Base-by-base conservation (phyloP, 257 asterid genomes). In the Verbena officinalis region DNA sequence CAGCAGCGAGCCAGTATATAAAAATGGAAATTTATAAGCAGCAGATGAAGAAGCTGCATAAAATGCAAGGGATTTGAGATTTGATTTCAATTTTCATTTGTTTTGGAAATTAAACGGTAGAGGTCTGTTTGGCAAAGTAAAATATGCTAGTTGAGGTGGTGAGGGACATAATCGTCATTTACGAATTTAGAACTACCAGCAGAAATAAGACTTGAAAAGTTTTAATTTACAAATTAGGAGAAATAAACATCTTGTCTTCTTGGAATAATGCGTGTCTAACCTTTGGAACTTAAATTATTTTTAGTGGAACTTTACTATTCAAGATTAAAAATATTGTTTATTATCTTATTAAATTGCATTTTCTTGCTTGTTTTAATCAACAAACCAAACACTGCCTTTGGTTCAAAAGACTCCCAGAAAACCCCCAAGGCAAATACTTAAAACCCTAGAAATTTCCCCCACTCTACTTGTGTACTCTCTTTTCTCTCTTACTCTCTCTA, bases 401-500 rank as follows among this genome's bases (percentile, higher is more conserved):
- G n/a, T 53, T 42, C 59, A 14, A 15, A 38, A 23, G 27, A 5
- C 8, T n/a, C 31, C 46, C 54, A 27, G 43, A 53, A 42, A 24
- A 24, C 45, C 68, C 55, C 60, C 10, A 6, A 9, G 36, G 43
- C 20, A 70, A 55, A 45, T 10, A 23, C 43, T 55, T 70, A 63
- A 64, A 73, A 73, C 78, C 77, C 73, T 73, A 73, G 52, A 30
- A 30, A 15, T 38, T 27, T 23, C 48, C 33, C 30, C 30, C 11
- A 15, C 12, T 12, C 11, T 2, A 48, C 0, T 45, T 52, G 52
- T 19, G 62, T 39, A 21, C 73, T 27, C 34, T 31, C 48, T 24
- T n/a, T 45, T 24, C 38, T 55, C 51, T 5, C 19, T 22, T 50
- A 23, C 43, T 17, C 14, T 58, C 54, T n/a, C 39, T 40, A n/a